Evolutionary conservation across 345 rosid species (phyloP), one percentile per base, ranked within the genome.

Genomic region (Brassica carinata): DNA sequence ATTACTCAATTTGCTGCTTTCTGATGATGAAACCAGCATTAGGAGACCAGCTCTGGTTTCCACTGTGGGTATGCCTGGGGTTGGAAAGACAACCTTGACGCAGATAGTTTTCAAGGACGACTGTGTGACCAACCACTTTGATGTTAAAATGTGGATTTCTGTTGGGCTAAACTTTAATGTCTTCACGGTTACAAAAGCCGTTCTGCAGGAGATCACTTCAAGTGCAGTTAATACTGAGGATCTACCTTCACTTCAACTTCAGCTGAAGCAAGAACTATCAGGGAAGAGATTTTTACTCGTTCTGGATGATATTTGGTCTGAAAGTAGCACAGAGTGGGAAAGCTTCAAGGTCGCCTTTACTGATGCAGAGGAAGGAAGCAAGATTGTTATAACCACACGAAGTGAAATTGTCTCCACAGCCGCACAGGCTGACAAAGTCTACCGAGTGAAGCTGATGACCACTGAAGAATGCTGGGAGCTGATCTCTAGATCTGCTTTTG

Each of bases 271-370:
- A 30, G 43, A 62, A 7, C 51, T 89, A 15, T 57, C 30, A 4
- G 75, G 83, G 40, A 87, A 81, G 82, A 82, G 82, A 34, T 86
- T 86, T 62, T 65, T 86, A 10, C 63, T 86, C 6, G 72, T 86
- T 59, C 31, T 88, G 15, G 89, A 86, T 77, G 87, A 85, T 72
- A 33, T 84, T 23, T 85, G 90, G 92, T 80, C 83, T 26, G 85
- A 85, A n/a, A 73, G 62, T 63, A 59, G 17, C 14, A 27, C 63
- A 38, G 67, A 33, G 1, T 88, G 90, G 90, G 82, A 48, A 15
- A 15, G 8, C 6, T 72, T 86, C 7, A 45, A 30, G 38, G 64
- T 71, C 5, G 85, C 87, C 11, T 75, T 87, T 31, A 34, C 36
- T 17, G 82, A 67, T 3, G 83, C 82, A 2, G 73, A 73, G 62